These are phyloP conservation scores for Boletus subcaerulescens DNA, from an alignment of 768 basidiomycete species.

Conservation along the genomic window DNA sequence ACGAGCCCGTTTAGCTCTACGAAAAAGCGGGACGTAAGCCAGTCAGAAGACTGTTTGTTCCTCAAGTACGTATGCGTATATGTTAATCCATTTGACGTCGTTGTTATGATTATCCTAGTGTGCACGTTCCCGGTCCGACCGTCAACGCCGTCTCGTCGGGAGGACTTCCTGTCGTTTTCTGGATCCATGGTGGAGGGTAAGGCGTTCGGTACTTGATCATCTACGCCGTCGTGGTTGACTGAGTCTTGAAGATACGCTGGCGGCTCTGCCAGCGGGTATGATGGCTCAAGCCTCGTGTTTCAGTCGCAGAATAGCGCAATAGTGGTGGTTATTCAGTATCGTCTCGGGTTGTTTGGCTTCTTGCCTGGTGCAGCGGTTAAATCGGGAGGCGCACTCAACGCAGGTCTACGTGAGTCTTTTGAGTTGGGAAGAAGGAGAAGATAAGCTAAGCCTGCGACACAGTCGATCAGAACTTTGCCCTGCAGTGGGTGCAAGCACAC, in stretches of 20 bases:
- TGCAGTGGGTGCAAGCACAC: slow-evolving; percentile 35
- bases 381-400: not conserved
- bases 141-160: not conserved
- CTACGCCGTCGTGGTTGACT: not conserved
- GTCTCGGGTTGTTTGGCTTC: slow-evolving; percentile 42
- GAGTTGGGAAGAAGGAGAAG: not conserved
- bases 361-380: slow-evolving; percentile 34
- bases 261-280: slow-evolving; percentile 8
- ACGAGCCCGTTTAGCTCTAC: slow-evolving; percentile 20
- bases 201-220: not conserved
- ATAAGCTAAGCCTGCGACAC: not conserved
- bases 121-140: slow-evolving; percentile 26
- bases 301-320: slow-evolving; percentile 25
- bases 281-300: slow-evolving; percentile 24
- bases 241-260: slow-evolving; percentile 20
- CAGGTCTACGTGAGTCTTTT: not conserved
- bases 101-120: slow-evolving; percentile 16
- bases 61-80: slow-evolving; percentile 21
- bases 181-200: slow-evolving; percentile 36
- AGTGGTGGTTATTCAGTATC: slow-evolving; percentile 32
- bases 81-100: not conserved
- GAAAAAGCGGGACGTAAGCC: slow-evolving; percentile 9
- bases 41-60: slow-evolving; percentile 33
- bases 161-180: slow-evolving; percentile 34
- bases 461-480: slow-evolving; percentile 37